These are phyloP conservation scores for Microglena sp. DNA, from an alignment of 139 green algal genomes.

Conservation along the genomic window DNA sequence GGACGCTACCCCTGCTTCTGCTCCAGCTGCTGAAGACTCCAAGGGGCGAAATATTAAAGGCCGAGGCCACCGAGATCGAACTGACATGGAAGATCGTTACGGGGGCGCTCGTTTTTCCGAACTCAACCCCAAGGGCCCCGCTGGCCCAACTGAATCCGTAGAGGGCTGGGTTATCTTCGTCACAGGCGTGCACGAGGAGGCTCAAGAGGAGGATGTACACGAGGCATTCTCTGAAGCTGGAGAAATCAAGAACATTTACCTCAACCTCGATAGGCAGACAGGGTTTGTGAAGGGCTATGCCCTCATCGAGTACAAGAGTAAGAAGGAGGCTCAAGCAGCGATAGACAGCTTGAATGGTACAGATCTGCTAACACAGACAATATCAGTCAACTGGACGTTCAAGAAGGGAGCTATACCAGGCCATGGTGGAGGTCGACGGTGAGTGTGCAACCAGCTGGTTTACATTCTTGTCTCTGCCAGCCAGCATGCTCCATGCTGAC, in stretches of 20 bases:
- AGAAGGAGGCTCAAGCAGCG: conserved; percentile 73
- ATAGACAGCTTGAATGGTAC: conserved; percentile 77
- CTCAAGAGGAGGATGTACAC: conserved; percentile 85
- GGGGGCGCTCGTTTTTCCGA: conserved; percentile 2
- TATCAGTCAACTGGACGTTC: conserved; percentile 14
- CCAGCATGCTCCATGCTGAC: too few species aligned
- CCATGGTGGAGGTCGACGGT: too few species aligned
- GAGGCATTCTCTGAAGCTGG: conserved; percentile 89
- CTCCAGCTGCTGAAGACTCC: too few species aligned
- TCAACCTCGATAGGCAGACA: conserved; percentile 93
- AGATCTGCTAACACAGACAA: conserved; percentile 62
- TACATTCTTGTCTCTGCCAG: too few species aligned
- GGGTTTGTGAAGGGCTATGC: conserved; percentile 93
- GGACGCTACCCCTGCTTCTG: too few species aligned
- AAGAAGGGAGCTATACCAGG: conserved; percentile 15
- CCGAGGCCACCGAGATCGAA: conserved; percentile 8
- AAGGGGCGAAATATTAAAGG: conserved; percentile 12
- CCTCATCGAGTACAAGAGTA: conserved; percentile 83
- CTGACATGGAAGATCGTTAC: conserved; percentile 4
- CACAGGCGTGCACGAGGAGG: conserved; percentile 89
- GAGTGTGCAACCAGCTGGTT: too few species aligned
- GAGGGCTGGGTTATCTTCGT: conserved; percentile 94
- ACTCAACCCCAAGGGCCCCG: background rate
- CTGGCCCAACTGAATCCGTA: conserved; percentile 42
- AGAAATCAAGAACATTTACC: conserved; percentile 91